phyloP scores from a whole-genome alignment of 108 stramenopile species.

The Cylindrotheca fusiformis region DNA sequence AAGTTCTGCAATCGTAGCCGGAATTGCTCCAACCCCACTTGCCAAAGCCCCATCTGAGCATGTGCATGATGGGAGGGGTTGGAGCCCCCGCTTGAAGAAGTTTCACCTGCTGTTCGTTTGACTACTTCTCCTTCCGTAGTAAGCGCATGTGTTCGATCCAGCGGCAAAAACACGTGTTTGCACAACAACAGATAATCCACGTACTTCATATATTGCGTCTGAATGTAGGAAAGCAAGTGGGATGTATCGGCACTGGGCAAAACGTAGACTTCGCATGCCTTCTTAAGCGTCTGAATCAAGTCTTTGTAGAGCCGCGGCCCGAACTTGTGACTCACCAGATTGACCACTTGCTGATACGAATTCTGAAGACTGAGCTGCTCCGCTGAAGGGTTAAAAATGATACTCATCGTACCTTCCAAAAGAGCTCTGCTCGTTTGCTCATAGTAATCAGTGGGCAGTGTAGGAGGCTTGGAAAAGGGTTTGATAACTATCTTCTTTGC shows the following conservation, averaged over 20 bases:
- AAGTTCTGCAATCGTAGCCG: slow-evolving; percentile 24
- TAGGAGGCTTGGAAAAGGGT: slow-evolving; percentile 74
- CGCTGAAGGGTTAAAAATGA: slow-evolving; percentile 15
- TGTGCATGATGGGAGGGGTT: background rate
- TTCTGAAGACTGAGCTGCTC: slow-evolving; percentile 50
- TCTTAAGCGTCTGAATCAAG: slow-evolving; percentile 44
- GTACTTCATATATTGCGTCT: slow-evolving; percentile 38
- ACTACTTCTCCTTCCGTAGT: slow-evolving; percentile 15
- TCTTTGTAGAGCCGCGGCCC: slow-evolving; percentile 68
- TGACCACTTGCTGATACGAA: slow-evolving; percentile 68
- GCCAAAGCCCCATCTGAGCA: slow-evolving; percentile 32
- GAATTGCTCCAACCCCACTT: slow-evolving; percentile 46
- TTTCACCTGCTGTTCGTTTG: slow-evolving; percentile 12
- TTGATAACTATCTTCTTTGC: slow-evolving; percentile 66
- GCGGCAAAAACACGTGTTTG: slow-evolving; percentile 52
- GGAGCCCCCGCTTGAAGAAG: background rate
- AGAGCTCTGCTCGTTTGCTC: slow-evolving; percentile 44
- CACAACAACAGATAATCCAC: slow-evolving; percentile 47
- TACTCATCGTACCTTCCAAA: slow-evolving; percentile 38
- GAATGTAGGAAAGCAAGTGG: slow-evolving; percentile 30
- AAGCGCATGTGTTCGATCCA: slow-evolving; percentile 50
- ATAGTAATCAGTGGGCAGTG: slow-evolving; percentile 70
- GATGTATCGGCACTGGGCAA: slow-evolving; percentile 15
- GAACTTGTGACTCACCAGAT: slow-evolving; percentile 67
- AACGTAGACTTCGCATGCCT: slow-evolving; percentile 49